These are phyloP conservation scores for Gonapodya sp. DNA, from an alignment of 192 early-diverging fungal species.

Conservation along the genomic window DNA sequence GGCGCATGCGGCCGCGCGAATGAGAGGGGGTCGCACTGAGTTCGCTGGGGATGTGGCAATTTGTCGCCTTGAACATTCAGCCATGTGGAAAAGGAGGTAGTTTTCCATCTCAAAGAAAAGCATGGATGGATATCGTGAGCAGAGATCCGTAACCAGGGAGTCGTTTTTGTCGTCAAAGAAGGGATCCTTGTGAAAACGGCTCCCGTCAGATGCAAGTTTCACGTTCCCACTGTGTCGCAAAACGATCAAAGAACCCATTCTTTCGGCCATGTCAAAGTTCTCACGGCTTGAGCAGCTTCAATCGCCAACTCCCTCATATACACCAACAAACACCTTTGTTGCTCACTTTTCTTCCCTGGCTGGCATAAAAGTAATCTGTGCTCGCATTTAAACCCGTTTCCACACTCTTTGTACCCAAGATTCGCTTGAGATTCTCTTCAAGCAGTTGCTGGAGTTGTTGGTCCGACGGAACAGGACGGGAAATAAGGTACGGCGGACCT, in stretches of 20 bases:
- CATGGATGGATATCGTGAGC: constrained; percentile 35
- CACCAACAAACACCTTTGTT: neutral
- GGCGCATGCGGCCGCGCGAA: constrained; percentile 65
- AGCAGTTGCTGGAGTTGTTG: constrained; percentile 32
- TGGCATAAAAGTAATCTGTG: constrained; percentile 78
- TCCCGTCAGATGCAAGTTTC: too few relatives aligned
- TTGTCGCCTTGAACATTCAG: constrained; percentile 31
- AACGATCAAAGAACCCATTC: too few relatives aligned
- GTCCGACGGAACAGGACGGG: constrained; percentile 51
- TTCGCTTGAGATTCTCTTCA: constrained; percentile 19
- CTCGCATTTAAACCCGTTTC: constrained; percentile 58
- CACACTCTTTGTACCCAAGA: constrained; percentile 32
- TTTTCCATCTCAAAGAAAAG: constrained; percentile 80
- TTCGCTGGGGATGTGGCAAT: constrained; percentile 10
- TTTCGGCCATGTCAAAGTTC: too few relatives aligned
- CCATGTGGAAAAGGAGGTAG: constrained; percentile 73
- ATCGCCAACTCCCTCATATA: neutral
- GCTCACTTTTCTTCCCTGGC: constrained; percentile 57
- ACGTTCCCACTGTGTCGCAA: too few relatives aligned
- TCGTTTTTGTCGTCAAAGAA: constrained; percentile 73
- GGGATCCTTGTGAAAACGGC: constrained; percentile 37
- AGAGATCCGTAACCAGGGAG: constrained; percentile 39
- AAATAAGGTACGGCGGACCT: constrained; percentile 54
- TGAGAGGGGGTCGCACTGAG: constrained; percentile 15
- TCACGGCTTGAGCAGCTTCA: neutral